phyloP scores from a whole-genome alignment of 169 alveolate genomes.

The Babesia sp. region DNA sequence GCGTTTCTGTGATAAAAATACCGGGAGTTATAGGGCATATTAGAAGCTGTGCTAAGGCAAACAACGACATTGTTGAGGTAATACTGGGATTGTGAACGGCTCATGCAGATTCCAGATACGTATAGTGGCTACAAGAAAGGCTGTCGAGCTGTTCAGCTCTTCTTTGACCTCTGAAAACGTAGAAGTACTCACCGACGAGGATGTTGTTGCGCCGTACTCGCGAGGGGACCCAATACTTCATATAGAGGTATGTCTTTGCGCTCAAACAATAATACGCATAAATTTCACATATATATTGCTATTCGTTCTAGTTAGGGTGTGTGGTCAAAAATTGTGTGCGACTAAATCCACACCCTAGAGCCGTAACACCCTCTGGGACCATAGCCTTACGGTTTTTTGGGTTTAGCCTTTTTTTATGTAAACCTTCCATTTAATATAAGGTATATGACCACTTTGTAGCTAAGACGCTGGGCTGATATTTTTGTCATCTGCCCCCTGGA shows the following conservation, averaged over 20 bases:
- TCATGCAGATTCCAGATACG: constrained; percentile 15
- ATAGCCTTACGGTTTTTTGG: too few relatives aligned
- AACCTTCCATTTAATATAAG: too few relatives aligned
- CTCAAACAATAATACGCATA: too few relatives aligned
- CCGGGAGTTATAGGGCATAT: constrained; percentile 69
- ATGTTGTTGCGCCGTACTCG: background rate
- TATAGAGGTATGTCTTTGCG: constrained; percentile 37
- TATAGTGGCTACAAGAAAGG: background rate
- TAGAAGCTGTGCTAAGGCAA: constrained; percentile 7
- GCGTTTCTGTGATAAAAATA: constrained; percentile 88
- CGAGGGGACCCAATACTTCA: constrained; percentile 43
- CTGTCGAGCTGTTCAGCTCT: background rate
- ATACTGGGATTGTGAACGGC: constrained; percentile 11
- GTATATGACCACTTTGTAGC: constrained; percentile 78
- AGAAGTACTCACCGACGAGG: constrained; percentile 12
- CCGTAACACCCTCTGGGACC: too few relatives aligned
- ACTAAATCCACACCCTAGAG: too few relatives aligned
- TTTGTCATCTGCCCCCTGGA: constrained; percentile 89
- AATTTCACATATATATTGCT: too few relatives aligned
- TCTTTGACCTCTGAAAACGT: background rate
- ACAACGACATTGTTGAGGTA: constrained; percentile 54
- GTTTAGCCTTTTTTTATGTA: too few relatives aligned
- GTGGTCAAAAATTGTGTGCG: too few relatives aligned
- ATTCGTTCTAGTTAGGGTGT: too few relatives aligned
- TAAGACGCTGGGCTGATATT: constrained; percentile 89